Evolutionary conservation across 2,329 filamentous ascomycete species (phyloP).

Genomic region (Coniosporium tulheliwenetii): DNA sequence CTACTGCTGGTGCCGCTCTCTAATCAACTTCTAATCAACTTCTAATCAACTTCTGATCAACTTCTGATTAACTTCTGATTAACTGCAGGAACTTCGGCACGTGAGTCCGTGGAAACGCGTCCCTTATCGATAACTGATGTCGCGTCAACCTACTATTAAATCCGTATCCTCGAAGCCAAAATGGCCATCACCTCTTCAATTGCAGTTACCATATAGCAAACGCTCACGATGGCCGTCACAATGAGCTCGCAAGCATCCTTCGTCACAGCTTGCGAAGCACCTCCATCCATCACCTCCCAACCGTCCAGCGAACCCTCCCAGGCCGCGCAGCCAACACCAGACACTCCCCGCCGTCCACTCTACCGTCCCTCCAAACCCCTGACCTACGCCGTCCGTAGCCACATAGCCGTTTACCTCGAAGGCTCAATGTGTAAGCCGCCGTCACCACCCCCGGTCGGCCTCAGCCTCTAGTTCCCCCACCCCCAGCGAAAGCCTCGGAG

Average conservation of each 20-base stretch:
- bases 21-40: no score
- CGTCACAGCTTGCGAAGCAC: neutral
- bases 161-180: no score
- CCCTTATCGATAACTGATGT: no score
- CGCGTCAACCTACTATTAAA: no score
- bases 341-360: neutral
- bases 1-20: no score
- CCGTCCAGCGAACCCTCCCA: neutral
- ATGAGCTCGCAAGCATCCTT: neutral
- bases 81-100: no score
- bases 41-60: no score
- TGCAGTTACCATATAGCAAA: no score
- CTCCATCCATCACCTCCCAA: neutral
- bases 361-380: constrained; percentile 31
- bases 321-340: neutral
- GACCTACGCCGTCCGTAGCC: constrained; percentile 47
- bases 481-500: no score
- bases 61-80: no score
- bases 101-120: no score
- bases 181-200: no score
- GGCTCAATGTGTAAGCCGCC: constrained; percentile 48
- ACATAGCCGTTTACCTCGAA: constrained; percentile 59
- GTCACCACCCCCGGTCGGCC: neutral
- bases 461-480: neutral
- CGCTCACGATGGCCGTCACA: neutral